phyloP scores from a whole-genome alignment of 805 yeast species.

The Barnettozyma salicaria region DNA sequence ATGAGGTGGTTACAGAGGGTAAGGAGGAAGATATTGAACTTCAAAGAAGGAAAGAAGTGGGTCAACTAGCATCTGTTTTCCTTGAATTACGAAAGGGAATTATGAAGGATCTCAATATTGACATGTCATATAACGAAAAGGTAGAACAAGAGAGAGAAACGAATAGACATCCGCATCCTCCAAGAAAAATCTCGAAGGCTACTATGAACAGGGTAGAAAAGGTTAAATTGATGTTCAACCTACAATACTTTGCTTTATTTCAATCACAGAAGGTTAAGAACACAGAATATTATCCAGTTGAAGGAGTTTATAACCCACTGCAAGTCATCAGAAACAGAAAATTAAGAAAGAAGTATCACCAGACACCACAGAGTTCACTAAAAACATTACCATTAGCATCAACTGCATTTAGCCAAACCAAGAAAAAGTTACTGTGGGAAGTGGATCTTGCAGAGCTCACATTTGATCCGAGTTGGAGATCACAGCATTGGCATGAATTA shows the following conservation, averaged over 20 bases:
- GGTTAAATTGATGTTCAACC: slow-evolving; percentile 35
- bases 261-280: slow-evolving; percentile 17
- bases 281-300: slow-evolving; percentile 38
- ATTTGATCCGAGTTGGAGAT: slow-evolving; percentile 54
- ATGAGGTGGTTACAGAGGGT: too few species aligned
- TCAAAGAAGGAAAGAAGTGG: slow-evolving; percentile 26
- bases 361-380: slow-evolving; percentile 39
- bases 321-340: slow-evolving; percentile 74
- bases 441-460: slow-evolving; percentile 53
- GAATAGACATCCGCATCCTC: slow-evolving; percentile 4
- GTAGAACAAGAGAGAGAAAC: slow-evolving; percentile 20
- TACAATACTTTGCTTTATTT: slow-evolving; percentile 22
- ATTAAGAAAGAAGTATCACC: slow-evolving; percentile 46
- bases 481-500: slow-evolving; percentile 49
- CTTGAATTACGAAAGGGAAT: slow-evolving; percentile 38
- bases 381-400: slow-evolving; percentile 58
- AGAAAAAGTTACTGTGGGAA: slow-evolving; percentile 54
- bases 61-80: slow-evolving; percentile 35
- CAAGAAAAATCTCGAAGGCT: slow-evolving; percentile 28
- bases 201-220: slow-evolving; percentile 43
- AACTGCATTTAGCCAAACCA: slow-evolving; percentile 48
- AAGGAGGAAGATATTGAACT: slow-evolving; percentile 2
- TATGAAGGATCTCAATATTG: slow-evolving; percentile 38
- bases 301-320: slow-evolving; percentile 72
- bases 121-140: slow-evolving; percentile 19